Percentiles rank a stretch among this genome's conserved stretches.
phyloP scores from a whole-genome alignment of 2,329 filamentous ascomycete species.

The Tolypocladium album region DNA sequence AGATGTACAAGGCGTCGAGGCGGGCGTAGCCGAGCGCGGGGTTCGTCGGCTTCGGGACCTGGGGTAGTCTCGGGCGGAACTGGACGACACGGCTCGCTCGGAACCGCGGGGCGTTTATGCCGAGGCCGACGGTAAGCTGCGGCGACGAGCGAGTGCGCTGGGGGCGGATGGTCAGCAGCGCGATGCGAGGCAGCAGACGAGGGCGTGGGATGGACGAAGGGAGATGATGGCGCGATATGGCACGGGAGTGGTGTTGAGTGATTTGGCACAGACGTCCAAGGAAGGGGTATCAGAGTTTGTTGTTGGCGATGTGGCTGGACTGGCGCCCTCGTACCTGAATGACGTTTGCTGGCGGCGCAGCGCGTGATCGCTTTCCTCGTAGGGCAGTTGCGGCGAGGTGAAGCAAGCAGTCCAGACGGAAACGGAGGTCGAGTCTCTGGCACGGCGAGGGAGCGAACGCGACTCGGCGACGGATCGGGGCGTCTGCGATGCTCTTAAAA shows the following conservation, averaged over 20 bases:
- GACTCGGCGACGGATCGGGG: background rate
- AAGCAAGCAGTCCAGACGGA: background rate
- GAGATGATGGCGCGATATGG: background rate
- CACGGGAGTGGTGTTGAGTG: background rate
- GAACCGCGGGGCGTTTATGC: background rate
- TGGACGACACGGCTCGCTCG: no score
- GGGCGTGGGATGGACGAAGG: background rate
- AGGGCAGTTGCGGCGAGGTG: no score
- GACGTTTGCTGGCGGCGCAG: background rate
- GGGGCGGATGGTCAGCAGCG: background rate
- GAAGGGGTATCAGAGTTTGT: background rate
- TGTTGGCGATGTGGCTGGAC: background rate
- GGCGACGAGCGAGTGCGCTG: background rate
- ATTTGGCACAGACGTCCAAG: background rate
- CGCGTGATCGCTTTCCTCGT: background rate
- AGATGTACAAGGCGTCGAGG: background rate
- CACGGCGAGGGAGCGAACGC: background rate
- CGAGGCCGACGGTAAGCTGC: background rate
- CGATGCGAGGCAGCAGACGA: background rate
- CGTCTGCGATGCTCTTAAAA: background rate
- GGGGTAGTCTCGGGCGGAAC: no score
- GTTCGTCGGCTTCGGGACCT: constrained; percentile 1
- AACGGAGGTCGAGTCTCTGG: background rate
- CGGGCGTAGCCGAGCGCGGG: constrained; percentile 1
- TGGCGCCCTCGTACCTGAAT: background rate